Base-by-base conservation (phyloP, 148 eudicot species). In the Fagopyrum tataricum region DNA sequence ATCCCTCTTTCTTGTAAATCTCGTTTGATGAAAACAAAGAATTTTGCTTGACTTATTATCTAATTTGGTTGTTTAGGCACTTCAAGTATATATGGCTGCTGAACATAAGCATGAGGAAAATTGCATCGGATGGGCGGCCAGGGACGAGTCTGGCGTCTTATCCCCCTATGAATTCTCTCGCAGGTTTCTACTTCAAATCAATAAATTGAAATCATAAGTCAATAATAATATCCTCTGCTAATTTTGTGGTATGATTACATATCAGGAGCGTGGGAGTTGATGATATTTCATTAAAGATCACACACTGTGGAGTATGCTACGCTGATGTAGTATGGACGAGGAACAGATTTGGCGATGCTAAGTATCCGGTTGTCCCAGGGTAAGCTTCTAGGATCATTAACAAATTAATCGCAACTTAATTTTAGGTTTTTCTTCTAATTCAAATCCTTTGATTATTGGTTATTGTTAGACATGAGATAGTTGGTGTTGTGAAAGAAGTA, bases 281-380 rank as follows among this genome's bases (percentile, higher is more conserved):
- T 56, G 98, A 93, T 77, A 82, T 93, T 75, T 89, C 84, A 18
- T 40, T 91, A 20, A 86, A 71, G 26, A 93, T 93, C 49, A 80
- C 87, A 8, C 90, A 89, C 72, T 91, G 98, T 78, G 98, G 98
- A 73, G 84, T 93, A 52, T 93, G 98, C 78, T 93, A 86, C 78
- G 97, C 95, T 66, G 98, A 91, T 82, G 92, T 93, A 72, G 58
- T 53, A 14, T 89, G 97, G 97, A 86, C 95, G 4, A 86, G 86
- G 75, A 91, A 87, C 75, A 8, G 39, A 43, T 42, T 56, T 43
- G 85, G 84, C 15, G 83, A 81, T 67, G 74, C 95, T 8, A 91
- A 75, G 75, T 93, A 93, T 73, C 98, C 98, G 39, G 53, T 93
- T 20, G 96, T 90, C 68, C 98, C 96, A 1, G 96, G 98, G 96